Base-by-base conservation (phyloP, 169 alveolate genomes). In the Plasmodium adleri region DNA sequence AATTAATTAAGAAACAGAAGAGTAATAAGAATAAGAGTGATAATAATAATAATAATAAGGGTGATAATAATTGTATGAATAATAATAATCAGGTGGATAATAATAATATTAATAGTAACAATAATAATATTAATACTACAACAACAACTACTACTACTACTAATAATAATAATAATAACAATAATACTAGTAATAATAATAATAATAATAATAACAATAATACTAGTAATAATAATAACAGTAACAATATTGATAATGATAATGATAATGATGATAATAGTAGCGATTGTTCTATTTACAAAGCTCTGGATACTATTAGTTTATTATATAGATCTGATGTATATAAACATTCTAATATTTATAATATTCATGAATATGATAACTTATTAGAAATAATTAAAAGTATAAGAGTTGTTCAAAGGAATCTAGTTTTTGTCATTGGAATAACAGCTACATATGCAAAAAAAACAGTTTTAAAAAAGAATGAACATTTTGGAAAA, bases 381-480 rank as follows among this genome's bases (percentile, higher is more conserved):
- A 52, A 64, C 32, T 3, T 71, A 20, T 63, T 72, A 15, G 87
- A 86, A 1, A 63, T 86, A 7, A 92, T 96, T 74, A 95, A 92
- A 85, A 98, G 95, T n/a, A 93, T 96, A 76, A 70, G 98, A 13
- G 98, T 96, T 13, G 96, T 96, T 6, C 98, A 96, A 75, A 91
- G 98, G 58, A 95, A 95, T 80, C 89, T 96, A 58, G 98, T 96
- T 20, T 96, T 96, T 74, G 98, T 96, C 20, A 96, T 96, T 5
- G 98, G 98, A 13, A 92, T 96, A 9, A 96, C 97, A 22, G 74
- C 92, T 22, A 64, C 93, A 47, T 72, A 94, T 39, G 98, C 98
- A 10, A 95, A 94, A 80, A 95, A 95, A 93, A 97, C 96, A 75
- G 91, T 96, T 12, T 83, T 96, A 78, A 94, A 94, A 88, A 93